Percentiles rank a stretch among this genome's conserved stretches.
Evolutionary conservation across 2,329 filamentous ascomycete genomes (phyloP).

Genomic region (Ophiostoma sp.): DNA sequence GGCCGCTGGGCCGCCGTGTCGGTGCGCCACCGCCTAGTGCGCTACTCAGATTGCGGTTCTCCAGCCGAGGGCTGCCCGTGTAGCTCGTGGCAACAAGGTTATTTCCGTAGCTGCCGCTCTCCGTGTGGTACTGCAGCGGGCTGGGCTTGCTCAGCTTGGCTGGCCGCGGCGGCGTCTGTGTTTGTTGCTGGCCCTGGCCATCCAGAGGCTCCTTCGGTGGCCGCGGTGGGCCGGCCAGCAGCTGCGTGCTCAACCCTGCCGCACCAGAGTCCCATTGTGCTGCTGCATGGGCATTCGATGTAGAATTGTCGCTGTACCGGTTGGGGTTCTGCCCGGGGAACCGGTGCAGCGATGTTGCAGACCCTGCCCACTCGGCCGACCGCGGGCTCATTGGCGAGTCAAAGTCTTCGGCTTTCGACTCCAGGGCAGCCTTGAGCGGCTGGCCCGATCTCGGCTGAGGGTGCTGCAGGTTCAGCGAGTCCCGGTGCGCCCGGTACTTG

Average conservation of each 20-base stretch:
- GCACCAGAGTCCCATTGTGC: conserved; percentile 42
- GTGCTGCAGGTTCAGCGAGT: conserved; percentile 73
- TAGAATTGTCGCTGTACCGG: conserved; percentile 46
- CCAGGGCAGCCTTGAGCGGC: conserved; percentile 67
- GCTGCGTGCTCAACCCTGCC: conserved; percentile 31
- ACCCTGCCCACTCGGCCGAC: conserved; percentile 59
- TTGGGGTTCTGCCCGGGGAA: conserved; percentile 44
- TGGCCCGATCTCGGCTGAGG: conserved; percentile 71
- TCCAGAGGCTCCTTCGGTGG: conserved; percentile 60
- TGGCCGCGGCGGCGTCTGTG: conserved; percentile 45
- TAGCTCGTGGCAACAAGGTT: conserved; percentile 41
- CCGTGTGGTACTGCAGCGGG: conserved; percentile 51
- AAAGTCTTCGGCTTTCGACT: conserved; percentile 64
- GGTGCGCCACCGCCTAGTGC: conserved; percentile 44
- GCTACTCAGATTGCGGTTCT: conserved; percentile 54
- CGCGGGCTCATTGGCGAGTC: conserved; percentile 55
- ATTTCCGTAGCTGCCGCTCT: conserved; percentile 46
- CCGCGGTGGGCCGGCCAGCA: conserved; percentile 42
- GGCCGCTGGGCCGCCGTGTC: conserved; percentile 52
- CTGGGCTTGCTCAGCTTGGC: conserved; percentile 46
- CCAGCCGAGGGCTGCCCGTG: conserved; percentile 48
- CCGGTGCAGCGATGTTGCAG: conserved; percentile 53
- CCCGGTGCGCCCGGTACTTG: conserved; percentile 76
- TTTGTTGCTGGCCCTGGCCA: conserved; percentile 31
- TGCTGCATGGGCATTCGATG: conserved; percentile 29